Conservation (phyloP, 352 stramenopile species). For the Phytophthora gonapodyides region DNA sequence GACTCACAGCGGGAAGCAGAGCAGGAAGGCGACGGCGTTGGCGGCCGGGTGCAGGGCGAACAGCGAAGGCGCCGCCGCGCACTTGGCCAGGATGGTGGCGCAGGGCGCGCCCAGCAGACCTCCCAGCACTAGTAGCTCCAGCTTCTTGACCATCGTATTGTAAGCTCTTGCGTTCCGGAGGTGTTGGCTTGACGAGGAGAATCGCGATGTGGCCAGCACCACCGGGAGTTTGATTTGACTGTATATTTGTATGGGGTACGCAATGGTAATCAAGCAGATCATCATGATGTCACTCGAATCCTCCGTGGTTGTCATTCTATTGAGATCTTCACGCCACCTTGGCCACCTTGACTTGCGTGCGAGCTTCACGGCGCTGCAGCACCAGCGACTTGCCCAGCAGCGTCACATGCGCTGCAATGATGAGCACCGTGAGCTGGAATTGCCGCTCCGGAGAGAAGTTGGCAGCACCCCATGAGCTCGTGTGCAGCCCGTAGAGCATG, state of each 20-base stretch:
- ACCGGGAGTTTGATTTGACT: slow-evolving; percentile 15
- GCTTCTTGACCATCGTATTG: slow-evolving; percentile 50
- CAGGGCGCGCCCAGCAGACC: slow-evolving; percentile 54
- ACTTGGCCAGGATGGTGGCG: slow-evolving; percentile 51
- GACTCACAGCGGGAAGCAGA: slow-evolving; percentile 59
- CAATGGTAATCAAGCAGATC: slow-evolving; percentile 5
- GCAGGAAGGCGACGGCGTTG: slow-evolving; percentile 63
- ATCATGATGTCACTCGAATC: not conserved
- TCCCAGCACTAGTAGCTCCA: slow-evolving; percentile 61
- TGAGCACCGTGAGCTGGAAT: slow-evolving; percentile 51
- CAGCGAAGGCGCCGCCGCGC: slow-evolving; percentile 38
- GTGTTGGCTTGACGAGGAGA: slow-evolving; percentile 3
- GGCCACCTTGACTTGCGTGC: slow-evolving; percentile 9
- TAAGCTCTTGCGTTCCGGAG: slow-evolving; percentile 1
- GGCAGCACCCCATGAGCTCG: slow-evolving; percentile 42
- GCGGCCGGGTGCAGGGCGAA: slow-evolving; percentile 67
- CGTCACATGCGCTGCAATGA: slow-evolving; percentile 55
- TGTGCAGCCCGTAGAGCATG: slow-evolving; percentile 56
- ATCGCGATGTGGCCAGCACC: slow-evolving; percentile 27
- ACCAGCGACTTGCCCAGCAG: slow-evolving; percentile 46
- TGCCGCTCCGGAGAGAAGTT: slow-evolving; percentile 43
- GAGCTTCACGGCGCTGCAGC: slow-evolving; percentile 20
- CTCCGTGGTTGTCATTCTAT: slow-evolving; percentile 14
- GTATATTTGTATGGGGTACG: slow-evolving; percentile 19
- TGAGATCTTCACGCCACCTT: slow-evolving; percentile 20